Base-by-base conservation (phyloP, 129 eudicot genomes). In the Escallonia rubra region DNA sequence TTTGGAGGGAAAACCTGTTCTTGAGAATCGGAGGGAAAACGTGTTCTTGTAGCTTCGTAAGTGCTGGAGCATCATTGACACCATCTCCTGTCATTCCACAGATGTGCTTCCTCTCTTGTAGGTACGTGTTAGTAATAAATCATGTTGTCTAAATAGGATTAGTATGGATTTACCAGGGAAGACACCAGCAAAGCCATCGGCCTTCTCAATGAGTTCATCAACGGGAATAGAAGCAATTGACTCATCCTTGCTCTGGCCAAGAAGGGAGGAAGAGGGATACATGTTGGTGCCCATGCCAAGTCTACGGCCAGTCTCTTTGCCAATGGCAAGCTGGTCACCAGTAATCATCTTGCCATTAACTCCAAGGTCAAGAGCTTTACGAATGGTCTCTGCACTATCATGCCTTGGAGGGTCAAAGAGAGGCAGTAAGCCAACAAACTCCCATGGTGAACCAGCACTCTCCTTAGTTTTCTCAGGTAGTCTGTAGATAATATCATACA, bases 251-350 rank as follows among this genome's bases (percentile, higher is more conserved):
- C 67, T 40, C 62, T 91, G 86, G 42, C 91, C 90, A 47, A 92
- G 90, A 79, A 92, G 95, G 56, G 95, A 75, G 55, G 96, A 88
- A 58, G 98, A 92, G 38, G 98, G 98, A 66, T 91, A 91, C 97
- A 91, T 91, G 77, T 91, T 90, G 57, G 97, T 87, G 9, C 97
- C 97, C 97, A 88, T 92, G 16, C 98, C 98, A 13, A 92, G 96
- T 77, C 98, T 80, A 63, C 98, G 89, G 9, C 95, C 98, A 45
- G 98, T 92, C 76, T 92, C 96, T 61, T 88, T 88, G 41, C 96
- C 98, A 39, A 92, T 92, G 58, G 98, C 98, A 11, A 92, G 95
- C 68, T 92, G 98, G 57, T 92, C 98, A 57, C 96, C 98, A 45
- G 98, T 92, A 69, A 92, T 88, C 96, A 92, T 92, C 78, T 86